These are phyloP conservation scores for Peniophora sp. DNA, from an alignment of 1,284 basidiomycete genomes.

Conservation along the genomic window DNA sequence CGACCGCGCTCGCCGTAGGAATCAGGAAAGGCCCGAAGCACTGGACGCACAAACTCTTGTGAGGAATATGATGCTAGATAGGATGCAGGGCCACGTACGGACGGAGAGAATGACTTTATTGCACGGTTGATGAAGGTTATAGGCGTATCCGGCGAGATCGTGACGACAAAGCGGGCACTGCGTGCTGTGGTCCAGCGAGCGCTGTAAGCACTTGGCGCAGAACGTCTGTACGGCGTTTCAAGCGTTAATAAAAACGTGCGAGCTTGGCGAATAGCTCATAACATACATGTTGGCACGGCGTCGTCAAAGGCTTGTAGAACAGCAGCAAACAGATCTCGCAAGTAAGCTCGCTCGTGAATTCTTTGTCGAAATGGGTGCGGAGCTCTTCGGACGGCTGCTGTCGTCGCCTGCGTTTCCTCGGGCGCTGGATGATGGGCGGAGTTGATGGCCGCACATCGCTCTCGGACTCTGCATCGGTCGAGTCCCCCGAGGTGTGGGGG, in stretches of 20 bases:
- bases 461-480: background rate
- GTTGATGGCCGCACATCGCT: background rate
- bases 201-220: constrained; percentile 81
- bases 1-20: constrained; percentile 48
- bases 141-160: constrained; percentile 67
- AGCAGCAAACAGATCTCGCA: constrained; percentile 90
- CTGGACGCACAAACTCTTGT: constrained; percentile 30
- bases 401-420: constrained; percentile 17
- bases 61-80: too few relatives aligned
- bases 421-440: background rate
- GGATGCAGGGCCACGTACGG: constrained; percentile 40
- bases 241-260: background rate
- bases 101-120: constrained; percentile 68
- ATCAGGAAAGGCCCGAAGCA: constrained; percentile 56
- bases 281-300: constrained; percentile 91
- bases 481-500: background rate
- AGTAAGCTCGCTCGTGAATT: constrained; percentile 66
- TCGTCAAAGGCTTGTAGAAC: constrained; percentile 82
- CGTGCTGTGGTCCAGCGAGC: constrained; percentile 80
- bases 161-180: constrained; percentile 84
- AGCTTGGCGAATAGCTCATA: too few relatives aligned
- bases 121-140: constrained; percentile 70
- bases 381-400: constrained; percentile 11
- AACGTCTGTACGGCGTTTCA: constrained; percentile 59
- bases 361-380: constrained; percentile 51